A percentile compares a stretch with the other conserved stretches of the same genome.
Evolutionary conservation across 2,329 filamentous ascomycete genomes (phyloP).

Genomic region (Xylariaceae sp.): DNA sequence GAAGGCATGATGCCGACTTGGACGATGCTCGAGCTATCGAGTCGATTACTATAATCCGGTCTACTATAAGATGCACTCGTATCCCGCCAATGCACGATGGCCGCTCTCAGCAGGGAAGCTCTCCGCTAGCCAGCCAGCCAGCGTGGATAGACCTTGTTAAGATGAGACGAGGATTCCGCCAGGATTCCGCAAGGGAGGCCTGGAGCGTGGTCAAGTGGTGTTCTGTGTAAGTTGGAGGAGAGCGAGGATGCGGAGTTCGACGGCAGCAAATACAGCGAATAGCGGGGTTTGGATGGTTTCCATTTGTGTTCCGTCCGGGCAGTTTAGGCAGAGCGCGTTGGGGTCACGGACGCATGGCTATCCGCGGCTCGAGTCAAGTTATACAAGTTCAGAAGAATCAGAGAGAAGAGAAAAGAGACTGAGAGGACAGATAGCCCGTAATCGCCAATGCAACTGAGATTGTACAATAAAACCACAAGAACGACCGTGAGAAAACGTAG

Average conservation of each 20-base stretch:
- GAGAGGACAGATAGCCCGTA: background rate
- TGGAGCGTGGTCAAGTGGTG: conserved; percentile 1
- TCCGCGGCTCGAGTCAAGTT: no score
- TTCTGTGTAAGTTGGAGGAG: background rate
- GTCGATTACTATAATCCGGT: background rate
- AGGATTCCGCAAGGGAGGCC: background rate
- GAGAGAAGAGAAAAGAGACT: background rate
- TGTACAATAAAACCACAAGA: background rate
- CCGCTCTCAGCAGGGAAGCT: background rate
- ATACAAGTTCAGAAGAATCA: background rate
- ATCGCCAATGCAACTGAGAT: background rate
- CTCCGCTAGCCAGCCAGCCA: background rate
- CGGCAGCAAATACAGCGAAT: background rate
- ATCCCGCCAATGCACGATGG: background rate
- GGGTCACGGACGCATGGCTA: background rate
- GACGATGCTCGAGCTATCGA: background rate
- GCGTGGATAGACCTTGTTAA: background rate
- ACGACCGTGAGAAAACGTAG: background rate
- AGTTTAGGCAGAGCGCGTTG: background rate
- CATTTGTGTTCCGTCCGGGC: background rate
- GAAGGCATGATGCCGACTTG: conserved; percentile 33
- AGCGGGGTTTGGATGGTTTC: background rate
- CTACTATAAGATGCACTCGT: background rate
- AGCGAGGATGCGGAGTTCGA: background rate
- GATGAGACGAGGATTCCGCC: background rate